phyloP scores from a whole-genome alignment of 352 stramenopile species.

The Phytophthora capsici region DNA sequence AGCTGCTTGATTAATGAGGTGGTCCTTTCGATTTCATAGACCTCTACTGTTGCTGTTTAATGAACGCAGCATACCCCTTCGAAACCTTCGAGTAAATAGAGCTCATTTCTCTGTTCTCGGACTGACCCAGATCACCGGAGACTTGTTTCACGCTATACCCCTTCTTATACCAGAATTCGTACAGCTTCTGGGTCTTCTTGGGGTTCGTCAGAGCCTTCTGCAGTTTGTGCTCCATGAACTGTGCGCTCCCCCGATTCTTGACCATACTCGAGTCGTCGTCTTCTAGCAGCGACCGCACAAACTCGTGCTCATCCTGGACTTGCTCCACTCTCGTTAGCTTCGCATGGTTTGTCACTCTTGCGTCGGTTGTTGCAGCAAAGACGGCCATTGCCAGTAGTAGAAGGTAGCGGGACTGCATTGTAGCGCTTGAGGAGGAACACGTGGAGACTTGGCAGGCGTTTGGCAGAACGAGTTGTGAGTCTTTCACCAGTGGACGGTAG shows the following conservation, averaged over 20 bases:
- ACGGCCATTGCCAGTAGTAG: neutral
- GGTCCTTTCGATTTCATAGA: neutral
- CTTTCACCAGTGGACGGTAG: neutral
- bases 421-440: neutral
- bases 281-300: constrained; percentile 1
- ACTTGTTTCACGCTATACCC: constrained; percentile 16
- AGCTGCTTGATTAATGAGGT: too few relatives aligned
- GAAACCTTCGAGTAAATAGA: constrained; percentile 18
- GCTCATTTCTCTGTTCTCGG: constrained; percentile 16
- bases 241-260: neutral
- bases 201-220: constrained; percentile 19
- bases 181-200: constrained; percentile 22
- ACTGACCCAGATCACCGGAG: constrained; percentile 1
- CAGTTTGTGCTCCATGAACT: constrained; percentile 25
- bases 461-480: constrained; percentile 1
- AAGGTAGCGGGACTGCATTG: constrained; percentile 1
- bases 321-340: neutral
- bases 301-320: constrained; percentile 1
- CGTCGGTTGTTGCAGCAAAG: neutral
- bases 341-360: neutral
- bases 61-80: constrained; percentile 9
- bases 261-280: neutral
- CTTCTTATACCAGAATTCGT: constrained; percentile 19
- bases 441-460: neutral
- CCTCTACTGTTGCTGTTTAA: constrained; percentile 7